Conservation (phyloP, 306 rosid species). For the Fragaria ananassa region DNA sequence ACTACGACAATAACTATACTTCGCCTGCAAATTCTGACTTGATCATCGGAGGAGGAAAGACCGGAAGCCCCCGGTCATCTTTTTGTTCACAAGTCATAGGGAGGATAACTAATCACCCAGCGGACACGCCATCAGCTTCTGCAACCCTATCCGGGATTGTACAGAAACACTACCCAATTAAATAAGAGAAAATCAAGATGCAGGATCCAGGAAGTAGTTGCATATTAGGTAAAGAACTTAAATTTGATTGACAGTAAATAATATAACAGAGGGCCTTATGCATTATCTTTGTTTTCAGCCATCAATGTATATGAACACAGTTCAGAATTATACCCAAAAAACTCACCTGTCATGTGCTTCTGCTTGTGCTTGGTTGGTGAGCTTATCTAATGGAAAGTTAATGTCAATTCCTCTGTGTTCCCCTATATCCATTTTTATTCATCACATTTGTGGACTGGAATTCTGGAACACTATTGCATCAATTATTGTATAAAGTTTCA, state of each 20-base stretch:
- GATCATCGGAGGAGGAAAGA: too few relatives aligned
- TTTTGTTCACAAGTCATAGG: too few relatives aligned
- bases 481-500: background rate
- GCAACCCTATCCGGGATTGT: too few relatives aligned
- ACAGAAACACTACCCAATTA: background rate
- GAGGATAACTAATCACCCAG: too few relatives aligned
- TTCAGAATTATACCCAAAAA: background rate
- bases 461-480: background rate
- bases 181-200: background rate
- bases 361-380: slow-evolving; percentile 16
- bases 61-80: too few relatives aligned
- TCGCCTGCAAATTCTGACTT: too few relatives aligned
- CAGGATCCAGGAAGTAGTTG: background rate
- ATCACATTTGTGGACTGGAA: slow-evolving; percentile 2
- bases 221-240: slow-evolving; percentile 3
- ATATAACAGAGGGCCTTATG: background rate
- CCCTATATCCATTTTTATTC: background rate
- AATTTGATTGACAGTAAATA: slow-evolving; percentile 8
- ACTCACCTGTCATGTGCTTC: slow-evolving; percentile 7
- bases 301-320: background rate
- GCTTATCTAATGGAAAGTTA: background rate
- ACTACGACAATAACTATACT: too few relatives aligned
- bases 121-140: too few relatives aligned
- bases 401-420: background rate
- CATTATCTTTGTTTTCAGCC: background rate